Evolutionary conservation across 371 early-diverging fungal species (phyloP).

Genomic region (Rhizomucor pusillus): DNA sequence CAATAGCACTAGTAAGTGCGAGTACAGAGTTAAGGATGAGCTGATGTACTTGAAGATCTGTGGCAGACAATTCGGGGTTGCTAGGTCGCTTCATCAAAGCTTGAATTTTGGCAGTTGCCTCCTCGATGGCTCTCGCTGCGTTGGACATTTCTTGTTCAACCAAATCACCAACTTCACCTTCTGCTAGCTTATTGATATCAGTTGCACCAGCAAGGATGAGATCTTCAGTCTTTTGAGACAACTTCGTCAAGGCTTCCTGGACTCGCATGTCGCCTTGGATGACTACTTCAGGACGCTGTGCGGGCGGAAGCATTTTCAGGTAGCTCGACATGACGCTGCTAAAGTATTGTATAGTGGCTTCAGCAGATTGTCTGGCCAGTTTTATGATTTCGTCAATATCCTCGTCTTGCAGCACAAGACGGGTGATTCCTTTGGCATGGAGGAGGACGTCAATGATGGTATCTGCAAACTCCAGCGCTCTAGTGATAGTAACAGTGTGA

Average conservation of each 20-base stretch:
- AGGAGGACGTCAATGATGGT: constrained; percentile 77
- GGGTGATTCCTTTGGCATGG: constrained; percentile 88
- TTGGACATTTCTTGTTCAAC: constrained; percentile 93
- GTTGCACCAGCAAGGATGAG: constrained; percentile 70
- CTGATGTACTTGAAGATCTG: constrained; percentile 86
- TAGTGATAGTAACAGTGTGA: constrained; percentile 84
- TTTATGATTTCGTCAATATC: constrained; percentile 72
- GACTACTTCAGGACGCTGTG: constrained; percentile 71
- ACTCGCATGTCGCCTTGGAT: constrained; percentile 74
- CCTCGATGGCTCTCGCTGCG: constrained; percentile 91
- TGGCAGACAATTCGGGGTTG: constrained; percentile 67
- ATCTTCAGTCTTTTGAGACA: constrained; percentile 75
- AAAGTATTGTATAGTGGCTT: constrained; percentile 74
- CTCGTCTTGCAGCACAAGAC: constrained; percentile 80
- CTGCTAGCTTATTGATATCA: constrained; percentile 63
- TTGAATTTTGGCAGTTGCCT: constrained; percentile 82
- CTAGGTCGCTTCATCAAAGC: constrained; percentile 76
- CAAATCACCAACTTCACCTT: constrained; percentile 85
- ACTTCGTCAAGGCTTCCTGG: constrained; percentile 65
- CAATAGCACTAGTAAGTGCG: constrained; percentile 93
- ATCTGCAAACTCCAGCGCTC: constrained; percentile 82
- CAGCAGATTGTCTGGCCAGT: constrained; percentile 68
- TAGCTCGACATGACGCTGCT: constrained; percentile 79
- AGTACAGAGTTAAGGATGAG: constrained; percentile 88
- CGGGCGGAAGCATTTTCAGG: constrained; percentile 66